A percentile compares a stretch with the other conserved stretches of the same genome.
phyloP scores from a whole-genome alignment of 1,284 basidiomycete species.

The Ceratobasidium theobromae region DNA sequence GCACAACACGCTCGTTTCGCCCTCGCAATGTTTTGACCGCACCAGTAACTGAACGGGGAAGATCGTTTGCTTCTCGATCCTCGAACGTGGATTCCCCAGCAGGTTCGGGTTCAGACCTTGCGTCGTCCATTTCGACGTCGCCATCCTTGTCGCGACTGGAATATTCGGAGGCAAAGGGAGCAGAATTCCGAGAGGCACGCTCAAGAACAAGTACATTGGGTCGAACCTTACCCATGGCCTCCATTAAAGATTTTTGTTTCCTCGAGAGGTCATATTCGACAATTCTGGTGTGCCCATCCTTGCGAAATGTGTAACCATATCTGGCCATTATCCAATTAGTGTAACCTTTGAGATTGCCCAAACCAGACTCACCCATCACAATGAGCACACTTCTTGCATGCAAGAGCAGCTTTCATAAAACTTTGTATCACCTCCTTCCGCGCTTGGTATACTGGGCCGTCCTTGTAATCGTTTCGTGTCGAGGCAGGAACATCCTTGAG shows the following conservation, averaged over 20 bases:
- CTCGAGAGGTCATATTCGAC: constrained; percentile 86
- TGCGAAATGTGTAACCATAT: constrained; percentile 83
- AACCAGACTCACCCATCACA: constrained; percentile 74
- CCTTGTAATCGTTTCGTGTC: constrained; percentile 85
- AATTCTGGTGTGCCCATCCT: constrained; percentile 92
- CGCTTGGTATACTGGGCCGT: constrained; percentile 82
- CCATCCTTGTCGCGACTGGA: constrained; percentile 6
- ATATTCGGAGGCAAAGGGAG: constrained; percentile 34
- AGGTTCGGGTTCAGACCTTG: constrained; percentile 32
- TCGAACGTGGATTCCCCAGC: constrained; percentile 47
- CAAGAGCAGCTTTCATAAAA: constrained; percentile 72
- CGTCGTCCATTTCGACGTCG: constrained; percentile 37
- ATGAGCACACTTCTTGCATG: constrained; percentile 65
- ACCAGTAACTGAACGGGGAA: constrained; percentile 73
- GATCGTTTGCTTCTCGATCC: constrained; percentile 49
- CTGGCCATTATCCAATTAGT: constrained; percentile 47
- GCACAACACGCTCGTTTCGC: constrained; percentile 85
- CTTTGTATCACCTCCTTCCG: constrained; percentile 82
- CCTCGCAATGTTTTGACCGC: constrained; percentile 72
- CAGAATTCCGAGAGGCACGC: constrained; percentile 30
- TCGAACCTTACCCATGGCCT: constrained; percentile 57
- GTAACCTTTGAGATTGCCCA: not conserved
- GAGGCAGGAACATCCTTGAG: constrained; percentile 59
- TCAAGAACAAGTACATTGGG: constrained; percentile 63
- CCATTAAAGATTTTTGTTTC: constrained; percentile 75